Evolutionary conservation across 306 rosid genomes (phyloP), one percentile per base, ranked within the genome.

Genomic region (Cicer judaicum): DNA sequence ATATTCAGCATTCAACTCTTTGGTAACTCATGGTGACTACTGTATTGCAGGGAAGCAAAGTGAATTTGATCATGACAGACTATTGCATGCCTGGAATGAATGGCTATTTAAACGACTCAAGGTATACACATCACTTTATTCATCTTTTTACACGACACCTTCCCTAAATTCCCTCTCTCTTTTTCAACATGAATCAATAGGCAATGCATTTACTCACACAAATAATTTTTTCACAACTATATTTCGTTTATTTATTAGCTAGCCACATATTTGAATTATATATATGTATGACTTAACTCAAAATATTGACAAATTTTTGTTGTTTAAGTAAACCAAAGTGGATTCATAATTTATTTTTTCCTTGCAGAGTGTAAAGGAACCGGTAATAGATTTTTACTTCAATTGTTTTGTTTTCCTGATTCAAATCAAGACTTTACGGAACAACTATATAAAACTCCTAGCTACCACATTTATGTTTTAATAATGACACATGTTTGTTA

Each of bases 61-160:
- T 92, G 88, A 90, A 94, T 82, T 75, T 94, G 86, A 94, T 94
- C 92, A 94, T 94, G 97, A 94, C 99, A n/a, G 99, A 94, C 77
- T 94, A 81, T 82, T 94, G 96, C 88, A 94, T 94, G 99, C 97
- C 99, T 49, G 99, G 99, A 72, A 94, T 92, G 95, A 94, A 85
- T 84, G 99, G 99, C 82, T 94, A 92, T 84, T 92, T 54, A 92
- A 86, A 83, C 81, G 96, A 78, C 83, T 92, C 84, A 90, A 94
- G 99, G 97, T 94, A 68, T 80, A 29, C 6, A 72, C 59, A 78
- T 2, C 3, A 24, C 59, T 64, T 46, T 53, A 61, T 50, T 36
- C 36, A 15, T 64, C 84, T 75, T 44, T 47, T 72, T 59, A 70
- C 76, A 83, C 81, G 80, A 80, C 80, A 77, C 5, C 8, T 63